These are phyloP conservation scores for Yamadazyma sp. DNA, from an alignment of 805 yeast genomes.

Conservation along the genomic window DNA sequence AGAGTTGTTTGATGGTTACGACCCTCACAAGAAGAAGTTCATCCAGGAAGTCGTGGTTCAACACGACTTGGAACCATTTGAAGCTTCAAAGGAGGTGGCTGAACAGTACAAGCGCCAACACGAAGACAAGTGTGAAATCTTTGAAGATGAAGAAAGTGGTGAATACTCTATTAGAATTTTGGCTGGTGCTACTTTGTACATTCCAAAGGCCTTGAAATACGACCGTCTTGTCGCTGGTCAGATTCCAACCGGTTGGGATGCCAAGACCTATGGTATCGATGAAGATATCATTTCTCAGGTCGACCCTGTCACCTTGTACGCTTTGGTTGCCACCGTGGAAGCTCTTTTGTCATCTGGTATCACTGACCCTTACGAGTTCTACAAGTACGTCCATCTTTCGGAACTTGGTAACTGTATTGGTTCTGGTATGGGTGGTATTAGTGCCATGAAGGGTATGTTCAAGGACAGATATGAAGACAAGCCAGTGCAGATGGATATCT, in stretches of 20 bases:
- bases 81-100: conserved; percentile 92
- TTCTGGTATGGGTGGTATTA: conserved; percentile 99
- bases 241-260: conserved; percentile 98
- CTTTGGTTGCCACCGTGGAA: conserved; percentile 91
- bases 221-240: conserved; percentile 88
- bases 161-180: conserved; percentile 87
- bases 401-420: conserved; percentile 99
- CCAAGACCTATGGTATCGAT: conserved; percentile 89
- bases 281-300: conserved; percentile 94
- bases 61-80: conserved; percentile 95
- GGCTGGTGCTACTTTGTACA: conserved; percentile 86
- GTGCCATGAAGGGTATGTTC: conserved; percentile 97
- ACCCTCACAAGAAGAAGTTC: conserved; percentile 89
- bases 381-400: conserved; percentile 96
- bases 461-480: conserved; percentile 88
- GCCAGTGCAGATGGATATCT: conserved; percentile 95
- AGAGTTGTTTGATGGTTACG: conserved; percentile 89
- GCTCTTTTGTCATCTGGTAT: conserved; percentile 93
- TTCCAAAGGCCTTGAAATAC: conserved; percentile 83
- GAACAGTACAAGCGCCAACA: conserved; percentile 91
- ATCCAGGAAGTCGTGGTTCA: conserved; percentile 95
- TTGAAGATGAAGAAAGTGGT: conserved; percentile 84
- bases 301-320: conserved; percentile 92
- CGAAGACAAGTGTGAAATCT: conserved; percentile 89
- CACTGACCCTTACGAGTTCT: conserved; percentile 98